A percentile compares a stretch with the other conserved stretches of the same genome.
These are phyloP conservation scores for Aspergillus ostianus DNA, from an alignment of 495 filamentous ascomycete genomes.

Conservation along the genomic window DNA sequence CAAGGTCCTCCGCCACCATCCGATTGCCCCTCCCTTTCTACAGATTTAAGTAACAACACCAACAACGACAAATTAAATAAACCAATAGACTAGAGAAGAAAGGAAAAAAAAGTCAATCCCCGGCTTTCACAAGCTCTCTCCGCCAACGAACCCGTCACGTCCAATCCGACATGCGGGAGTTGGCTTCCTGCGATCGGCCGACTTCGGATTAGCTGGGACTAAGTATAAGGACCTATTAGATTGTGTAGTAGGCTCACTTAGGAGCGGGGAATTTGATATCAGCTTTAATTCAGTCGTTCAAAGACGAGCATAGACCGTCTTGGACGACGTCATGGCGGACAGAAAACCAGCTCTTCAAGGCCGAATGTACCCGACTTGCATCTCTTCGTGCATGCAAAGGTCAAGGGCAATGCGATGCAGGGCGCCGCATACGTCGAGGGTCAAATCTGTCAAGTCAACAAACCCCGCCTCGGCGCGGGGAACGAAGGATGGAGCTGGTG, in stretches of 20 bases:
- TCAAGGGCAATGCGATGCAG: not conserved
- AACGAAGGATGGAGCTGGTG: not conserved
- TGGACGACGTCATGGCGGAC: constrained; percentile 2
- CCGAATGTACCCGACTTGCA: not conserved
- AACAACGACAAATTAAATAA: not conserved
- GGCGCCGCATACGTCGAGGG: not conserved
- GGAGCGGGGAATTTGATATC: not conserved
- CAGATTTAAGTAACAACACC: too few relatives aligned
- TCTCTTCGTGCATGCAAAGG: not conserved
- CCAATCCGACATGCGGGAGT: not conserved
- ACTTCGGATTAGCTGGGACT: too few relatives aligned
- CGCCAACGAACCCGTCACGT: not conserved
- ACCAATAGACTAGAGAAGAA: not conserved
- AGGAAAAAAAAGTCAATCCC: not conserved
- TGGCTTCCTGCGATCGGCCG: too few relatives aligned
- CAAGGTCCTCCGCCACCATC: not conserved
- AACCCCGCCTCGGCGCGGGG: not conserved
- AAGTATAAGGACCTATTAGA: too few relatives aligned
- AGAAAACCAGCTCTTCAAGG: not conserved
- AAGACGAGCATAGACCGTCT: constrained; percentile 5
- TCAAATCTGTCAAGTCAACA: not conserved
- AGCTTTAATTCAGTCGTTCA: not conserved
- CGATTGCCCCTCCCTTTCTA: too few relatives aligned
- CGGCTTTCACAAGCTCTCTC: not conserved
- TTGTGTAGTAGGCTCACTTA: too few relatives aligned